Evolutionary conservation across 306 rosid species (phyloP).

Genomic region (Pyrus bretschneideri): DNA sequence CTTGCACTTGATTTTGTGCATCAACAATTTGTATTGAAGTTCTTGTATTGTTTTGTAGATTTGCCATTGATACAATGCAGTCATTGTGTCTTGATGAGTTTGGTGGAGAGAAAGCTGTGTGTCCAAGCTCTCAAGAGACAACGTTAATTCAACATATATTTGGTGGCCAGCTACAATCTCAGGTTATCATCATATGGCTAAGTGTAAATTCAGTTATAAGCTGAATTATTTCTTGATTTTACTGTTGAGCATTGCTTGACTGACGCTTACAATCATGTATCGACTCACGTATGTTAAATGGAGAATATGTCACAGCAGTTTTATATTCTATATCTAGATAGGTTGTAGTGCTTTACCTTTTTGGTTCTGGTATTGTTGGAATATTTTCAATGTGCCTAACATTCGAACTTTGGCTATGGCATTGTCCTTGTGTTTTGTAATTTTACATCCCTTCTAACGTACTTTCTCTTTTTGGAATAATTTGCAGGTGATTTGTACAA

Average conservation of each 20-base stretch:
- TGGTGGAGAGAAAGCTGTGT: conserved; percentile 88
- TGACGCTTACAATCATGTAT: neutral
- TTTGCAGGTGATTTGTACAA: conserved; percentile 76
- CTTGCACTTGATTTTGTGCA: too few relatives aligned
- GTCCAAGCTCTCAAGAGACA: conserved; percentile 66
- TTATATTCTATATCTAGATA: neutral
- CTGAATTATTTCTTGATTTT: neutral
- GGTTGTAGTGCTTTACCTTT: neutral
- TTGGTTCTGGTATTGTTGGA: neutral
- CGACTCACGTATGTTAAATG: too few relatives aligned
- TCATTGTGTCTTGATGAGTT: conserved; percentile 87
- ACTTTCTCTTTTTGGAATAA: neutral
- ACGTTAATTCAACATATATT: conserved; percentile 89
- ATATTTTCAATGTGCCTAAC: neutral
- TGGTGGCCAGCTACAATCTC: conserved; percentile 92
- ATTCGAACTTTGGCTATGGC: neutral
- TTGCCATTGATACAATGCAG: conserved; percentile 93
- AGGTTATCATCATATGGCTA: conserved; percentile 46
- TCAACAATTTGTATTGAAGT: neutral
- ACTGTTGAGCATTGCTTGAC: neutral
- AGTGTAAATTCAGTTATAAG: neutral
- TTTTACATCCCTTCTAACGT: neutral
- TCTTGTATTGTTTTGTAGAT: conserved; percentile 34
- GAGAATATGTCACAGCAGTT: neutral
- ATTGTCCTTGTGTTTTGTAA: neutral